These are phyloP conservation scores for Coccinonectria pachysandricola DNA, from an alignment of 2,329 filamentous ascomycete species.

Conservation along the genomic window DNA sequence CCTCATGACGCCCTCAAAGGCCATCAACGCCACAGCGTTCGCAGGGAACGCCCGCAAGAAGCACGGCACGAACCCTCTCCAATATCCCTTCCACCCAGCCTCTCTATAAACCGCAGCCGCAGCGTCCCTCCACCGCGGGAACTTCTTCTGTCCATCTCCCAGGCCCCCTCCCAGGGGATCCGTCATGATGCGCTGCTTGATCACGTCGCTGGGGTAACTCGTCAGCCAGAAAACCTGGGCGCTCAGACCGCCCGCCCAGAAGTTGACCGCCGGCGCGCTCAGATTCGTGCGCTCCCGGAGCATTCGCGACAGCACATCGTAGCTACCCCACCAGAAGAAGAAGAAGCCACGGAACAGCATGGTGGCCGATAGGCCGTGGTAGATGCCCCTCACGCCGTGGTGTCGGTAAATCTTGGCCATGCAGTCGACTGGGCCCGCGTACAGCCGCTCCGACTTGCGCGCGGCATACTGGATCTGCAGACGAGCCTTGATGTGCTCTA, in stretches of 20 bases:
- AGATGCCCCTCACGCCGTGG: slow-evolving; percentile 73
- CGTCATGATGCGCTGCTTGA: slow-evolving; percentile 97
- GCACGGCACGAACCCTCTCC: slow-evolving; percentile 87
- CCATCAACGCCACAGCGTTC: slow-evolving; percentile 86
- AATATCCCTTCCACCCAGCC: slow-evolving; percentile 69
- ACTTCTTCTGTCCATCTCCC: slow-evolving; percentile 57
- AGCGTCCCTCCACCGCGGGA: slow-evolving; percentile 69
- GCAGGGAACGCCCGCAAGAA: slow-evolving; percentile 91
- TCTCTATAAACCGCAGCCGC: slow-evolving; percentile 68
- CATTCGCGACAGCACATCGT: slow-evolving; percentile 68
- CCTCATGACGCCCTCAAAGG: slow-evolving; percentile 88
- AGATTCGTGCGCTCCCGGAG: slow-evolving; percentile 58
- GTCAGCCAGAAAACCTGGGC: slow-evolving; percentile 94
- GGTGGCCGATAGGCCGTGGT: slow-evolving; percentile 76
- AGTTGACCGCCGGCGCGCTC: slow-evolving; percentile 75
- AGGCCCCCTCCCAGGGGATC: slow-evolving; percentile 69
- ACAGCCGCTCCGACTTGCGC: slow-evolving; percentile 65
- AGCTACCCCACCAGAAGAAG: slow-evolving; percentile 97
- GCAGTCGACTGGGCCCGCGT: slow-evolving; percentile 82
- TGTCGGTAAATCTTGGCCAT: slow-evolving; percentile 54
- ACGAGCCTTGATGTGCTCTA: slow-evolving; percentile 91
- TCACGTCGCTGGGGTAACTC: slow-evolving; percentile 82
- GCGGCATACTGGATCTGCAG: slow-evolving; percentile 90
- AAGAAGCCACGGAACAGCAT: slow-evolving; percentile 87
- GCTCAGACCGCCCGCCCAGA: slow-evolving; percentile 90